Evolutionary conservation across 2,329 filamentous ascomycete genomes (phyloP), one percentile per base, ranked within the genome.

Genomic region (Aotearoamyces nothofagi): DNA sequence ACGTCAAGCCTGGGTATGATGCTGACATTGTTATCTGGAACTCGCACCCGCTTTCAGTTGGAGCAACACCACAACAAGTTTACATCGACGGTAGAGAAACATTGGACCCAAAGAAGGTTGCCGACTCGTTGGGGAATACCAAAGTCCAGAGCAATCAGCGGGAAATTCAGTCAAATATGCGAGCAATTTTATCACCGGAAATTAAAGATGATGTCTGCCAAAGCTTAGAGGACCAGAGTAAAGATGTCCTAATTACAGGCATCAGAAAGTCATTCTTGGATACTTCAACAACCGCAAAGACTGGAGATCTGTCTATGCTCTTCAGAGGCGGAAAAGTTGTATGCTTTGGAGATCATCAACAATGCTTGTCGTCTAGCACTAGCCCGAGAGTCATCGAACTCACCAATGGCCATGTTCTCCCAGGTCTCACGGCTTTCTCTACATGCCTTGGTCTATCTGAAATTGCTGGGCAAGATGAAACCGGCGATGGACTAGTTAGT

Each of bases 21-120:
- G 61, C 60, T 9, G 61, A 66, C 32, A 38, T 65, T 16, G 61
- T 61, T 4, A 47, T 63, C 4, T 64, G 60, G 60, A 54, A 63
- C 33, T 51, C 51, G 0, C 58, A 64, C 34, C 60, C 60, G 3
- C 47, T 64, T 2, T 47, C 53, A 9, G 38, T 57, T 10, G 60
- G 58, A 5, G 57, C 60, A 9, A 60, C 53, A 4, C 55, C 60
- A 3, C 39, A 56, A 7, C 57, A 63, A 32, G 60, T 64, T 9
- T 62, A 54, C 22, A 56, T 63, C 34, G 60, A 64, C 37, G 60
- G 60, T 2, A 47, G 39, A 16, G 38, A 50, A 17, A 51, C 49
- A 14, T 36, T 57, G 10, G 48, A 55, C 15, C 42, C 48, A 2
- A 43, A 40, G 11, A 42, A 39, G n/a, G n/a, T n/a, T n/a, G n/a